A percentile compares a stretch with the other conserved stretches of the same genome.
phyloP scores from a whole-genome alignment of 2,329 filamentous ascomycete genomes.

The Aschersonia sp. region DNA sequence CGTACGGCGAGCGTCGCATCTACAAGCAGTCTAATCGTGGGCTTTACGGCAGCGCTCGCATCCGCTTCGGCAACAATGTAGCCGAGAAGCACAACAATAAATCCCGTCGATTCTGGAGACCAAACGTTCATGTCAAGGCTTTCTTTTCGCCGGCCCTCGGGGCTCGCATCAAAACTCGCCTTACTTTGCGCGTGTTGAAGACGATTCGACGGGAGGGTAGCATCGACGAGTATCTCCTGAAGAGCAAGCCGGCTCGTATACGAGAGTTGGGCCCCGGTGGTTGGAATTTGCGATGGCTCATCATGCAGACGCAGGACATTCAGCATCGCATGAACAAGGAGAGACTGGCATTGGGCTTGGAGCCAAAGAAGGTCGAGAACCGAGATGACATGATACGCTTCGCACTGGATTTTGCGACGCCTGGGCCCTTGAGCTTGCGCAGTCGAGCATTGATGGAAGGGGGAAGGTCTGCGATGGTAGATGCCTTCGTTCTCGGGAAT shows the following conservation, averaged over 20 bases:
- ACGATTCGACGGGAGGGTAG: slow-evolving; percentile 77
- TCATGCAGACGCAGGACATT: slow-evolving; percentile 64
- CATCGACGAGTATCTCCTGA: slow-evolving; percentile 81
- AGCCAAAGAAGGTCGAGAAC: slow-evolving; percentile 19
- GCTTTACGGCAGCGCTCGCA: slow-evolving; percentile 54
- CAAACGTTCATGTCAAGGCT: slow-evolving; percentile 56
- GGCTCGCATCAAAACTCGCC: slow-evolving; percentile 48
- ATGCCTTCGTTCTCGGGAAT: slow-evolving; percentile 32
- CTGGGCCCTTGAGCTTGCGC: slow-evolving; percentile 20
- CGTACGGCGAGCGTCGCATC: slow-evolving; percentile 51
- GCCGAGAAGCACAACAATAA: slow-evolving; percentile 56
- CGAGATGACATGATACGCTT: slow-evolving; percentile 23
- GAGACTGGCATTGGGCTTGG: slow-evolving; percentile 49
- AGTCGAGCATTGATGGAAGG: slow-evolving; percentile 22
- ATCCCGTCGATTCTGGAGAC: slow-evolving; percentile 58
- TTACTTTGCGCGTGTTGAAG: slow-evolving; percentile 55
- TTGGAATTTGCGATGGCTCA: slow-evolving; percentile 77
- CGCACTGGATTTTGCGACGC: slow-evolving; percentile 26
- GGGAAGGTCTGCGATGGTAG: slow-evolving; percentile 23
- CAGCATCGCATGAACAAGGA: slow-evolving; percentile 51
- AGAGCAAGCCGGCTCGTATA: slow-evolving; percentile 61
- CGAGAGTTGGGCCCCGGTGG: slow-evolving; percentile 80
- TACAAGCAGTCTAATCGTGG: slow-evolving; percentile 73
- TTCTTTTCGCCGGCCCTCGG: slow-evolving; percentile 51
- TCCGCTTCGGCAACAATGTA: slow-evolving; percentile 70